Evolutionary conservation across 2,329 filamentous ascomycete species (phyloP), one percentile per base, ranked within the genome.

Genomic region (Aspergillus ochraceus): DNA sequence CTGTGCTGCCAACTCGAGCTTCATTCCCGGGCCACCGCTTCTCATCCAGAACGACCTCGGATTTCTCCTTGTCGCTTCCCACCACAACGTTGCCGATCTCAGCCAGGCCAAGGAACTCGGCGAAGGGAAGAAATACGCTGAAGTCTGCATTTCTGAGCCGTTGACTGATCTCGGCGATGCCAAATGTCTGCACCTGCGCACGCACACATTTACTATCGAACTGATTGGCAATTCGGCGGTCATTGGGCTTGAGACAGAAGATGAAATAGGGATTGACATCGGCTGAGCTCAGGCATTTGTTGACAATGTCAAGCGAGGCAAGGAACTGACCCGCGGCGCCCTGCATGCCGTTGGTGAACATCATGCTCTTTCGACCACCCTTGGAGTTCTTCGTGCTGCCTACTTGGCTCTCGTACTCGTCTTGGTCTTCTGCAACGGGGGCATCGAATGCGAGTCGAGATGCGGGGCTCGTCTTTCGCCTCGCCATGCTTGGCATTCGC

Each of bases 121-220:
- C 91, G 71, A 98, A 99, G 0, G 95, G 95, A 65, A 99, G 79
- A 80, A 99, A 99, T 39, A 98, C 80, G 72, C 91, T 97, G 79
- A 97, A 98, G 75, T 99, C 95, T 0, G 94, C 94, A 57, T 94
- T 94, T 53, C 93, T 87, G 45, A 99, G 83, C 20, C 95, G 86
- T 72, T 97, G 93, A 72, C 93, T 97, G 75, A 99, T 97, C 73
- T 99, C 95, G 1, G 93, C 93, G 70, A 99, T 96, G 32, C 95
- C 95, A 67, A 98, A 91, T 0, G 92, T 96, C 72, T 98, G 94
- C 1, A 99, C 86, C 73, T 99, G 95, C 11, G 90, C 91, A 4
- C 95, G 88, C 22, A 99, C 95, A 73, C 95, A 99, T 77, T 98
- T 98, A 84, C 92, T 97, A 76, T 99, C 95, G 69, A 98, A 99